These are phyloP conservation scores for Imleria badia DNA, from an alignment of 768 basidiomycete species.

Conservation along the genomic window DNA sequence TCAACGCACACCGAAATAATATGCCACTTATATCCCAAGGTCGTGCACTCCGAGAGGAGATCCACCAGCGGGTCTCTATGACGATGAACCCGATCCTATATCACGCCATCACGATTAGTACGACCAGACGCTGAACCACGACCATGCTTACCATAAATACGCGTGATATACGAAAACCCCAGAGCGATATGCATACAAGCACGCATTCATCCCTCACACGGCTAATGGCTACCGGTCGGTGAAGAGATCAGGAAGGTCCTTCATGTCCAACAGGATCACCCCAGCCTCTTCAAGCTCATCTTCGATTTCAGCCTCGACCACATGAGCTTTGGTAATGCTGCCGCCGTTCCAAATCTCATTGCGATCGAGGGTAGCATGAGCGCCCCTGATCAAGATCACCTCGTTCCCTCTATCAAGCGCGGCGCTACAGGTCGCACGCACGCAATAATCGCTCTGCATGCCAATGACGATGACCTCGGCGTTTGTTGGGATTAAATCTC, in stretches of 20 bases:
- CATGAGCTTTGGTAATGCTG: slow-evolving; percentile 48
- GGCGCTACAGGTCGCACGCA: slow-evolving; percentile 55
- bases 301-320: slow-evolving; percentile 61
- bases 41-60: not conserved
- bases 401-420: slow-evolving; percentile 64
- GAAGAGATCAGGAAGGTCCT: slow-evolving; percentile 59
- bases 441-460: slow-evolving; percentile 65
- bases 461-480: slow-evolving; percentile 68
- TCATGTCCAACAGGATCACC: slow-evolving; percentile 64
- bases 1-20: too few relatives aligned
- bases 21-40: not conserved
- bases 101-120: not conserved
- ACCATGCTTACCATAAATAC: slow-evolving; percentile 14
- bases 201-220: not conserved
- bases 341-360: slow-evolving; percentile 61
- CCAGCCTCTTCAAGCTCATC: slow-evolving; percentile 69
- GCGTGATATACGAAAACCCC: not conserved
- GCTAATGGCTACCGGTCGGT: slow-evolving; percentile 44
- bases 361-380: slow-evolving; percentile 69
- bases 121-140: not conserved
- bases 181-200: not conserved
- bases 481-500: slow-evolving; percentile 45
- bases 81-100: not conserved
- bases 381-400: slow-evolving; percentile 60
- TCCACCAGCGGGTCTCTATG: not conserved